Conservation (phyloP, 2,329 filamentous ascomycete species). For the Nemania bipapillata region DNA sequence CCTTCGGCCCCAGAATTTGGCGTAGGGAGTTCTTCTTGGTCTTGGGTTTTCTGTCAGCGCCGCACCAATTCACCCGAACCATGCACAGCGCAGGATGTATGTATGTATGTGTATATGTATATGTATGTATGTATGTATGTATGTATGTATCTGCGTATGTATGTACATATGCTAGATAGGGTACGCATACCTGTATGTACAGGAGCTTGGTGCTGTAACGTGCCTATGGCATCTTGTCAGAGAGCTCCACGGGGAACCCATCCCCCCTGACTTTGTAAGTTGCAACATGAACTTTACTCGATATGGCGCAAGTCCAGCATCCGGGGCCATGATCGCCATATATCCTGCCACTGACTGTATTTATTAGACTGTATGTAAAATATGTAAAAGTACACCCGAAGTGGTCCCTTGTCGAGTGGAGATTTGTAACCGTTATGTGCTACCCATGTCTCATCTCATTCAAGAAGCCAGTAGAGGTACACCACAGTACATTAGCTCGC, state of each 20-base stretch:
- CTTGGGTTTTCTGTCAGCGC: slow-evolving; percentile 22
- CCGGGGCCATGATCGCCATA: background rate
- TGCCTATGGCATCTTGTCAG: slow-evolving; percentile 7
- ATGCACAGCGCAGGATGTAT: background rate
- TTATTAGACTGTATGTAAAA: background rate
- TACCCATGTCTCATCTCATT: no score
- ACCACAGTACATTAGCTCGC: background rate
- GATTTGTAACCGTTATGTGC: background rate
- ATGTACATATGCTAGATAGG: no score
- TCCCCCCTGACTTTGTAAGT: slow-evolving; percentile 14
- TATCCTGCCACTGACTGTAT: background rate
- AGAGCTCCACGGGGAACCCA: slow-evolving; percentile 7
- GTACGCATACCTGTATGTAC: no score
- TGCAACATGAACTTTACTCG: background rate
- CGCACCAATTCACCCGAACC: slow-evolving; percentile 28
- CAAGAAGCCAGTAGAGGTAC: background rate
- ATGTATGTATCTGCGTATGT: no score
- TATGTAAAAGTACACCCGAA: background rate
- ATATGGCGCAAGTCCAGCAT: background rate
- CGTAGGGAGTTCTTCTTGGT: slow-evolving; percentile 5
- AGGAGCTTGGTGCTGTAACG: no score
- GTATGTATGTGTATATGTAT: no score
- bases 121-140: no score
- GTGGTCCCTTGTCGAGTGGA: background rate
- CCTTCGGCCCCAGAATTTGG: slow-evolving; percentile 20